These are phyloP conservation scores for Aspergillus brunneoviolaceus DNA, from an alignment of 2,329 filamentous ascomycete species.

Conservation along the genomic window DNA sequence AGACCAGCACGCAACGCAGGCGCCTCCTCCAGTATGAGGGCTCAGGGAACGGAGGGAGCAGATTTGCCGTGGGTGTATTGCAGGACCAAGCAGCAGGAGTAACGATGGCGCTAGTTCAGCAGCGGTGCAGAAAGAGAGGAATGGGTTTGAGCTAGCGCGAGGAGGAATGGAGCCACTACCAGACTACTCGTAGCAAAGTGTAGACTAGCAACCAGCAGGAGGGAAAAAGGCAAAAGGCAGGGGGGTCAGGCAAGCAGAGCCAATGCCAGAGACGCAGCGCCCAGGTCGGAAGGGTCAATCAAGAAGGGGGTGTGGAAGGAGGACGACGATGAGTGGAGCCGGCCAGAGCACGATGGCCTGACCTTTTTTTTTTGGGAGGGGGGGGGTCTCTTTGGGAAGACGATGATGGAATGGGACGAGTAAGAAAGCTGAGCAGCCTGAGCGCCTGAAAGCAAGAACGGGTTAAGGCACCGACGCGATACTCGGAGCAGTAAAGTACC, in stretches of 20 bases:
- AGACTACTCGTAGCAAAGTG: background rate
- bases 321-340: constrained; percentile 22
- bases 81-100: constrained; percentile 21
- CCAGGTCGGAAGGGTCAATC: constrained; percentile 21
- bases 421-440: constrained; percentile 21
- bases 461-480: constrained; percentile 15
- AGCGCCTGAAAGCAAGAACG: constrained; percentile 19
- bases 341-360: constrained; percentile 31
- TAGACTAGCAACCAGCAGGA: constrained; percentile 17
- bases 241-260: constrained; percentile 23
- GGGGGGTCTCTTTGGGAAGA: background rate
- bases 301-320: background rate
- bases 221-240: constrained; percentile 23
- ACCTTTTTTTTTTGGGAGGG: constrained; percentile 16
- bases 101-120: constrained; percentile 22
- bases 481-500: constrained; percentile 3
- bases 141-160: constrained; percentile 10
- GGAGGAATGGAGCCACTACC: constrained; percentile 12
- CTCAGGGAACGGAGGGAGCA: constrained; percentile 16
- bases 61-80: constrained; percentile 21
- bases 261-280: constrained; percentile 29
- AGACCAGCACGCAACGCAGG: constrained; percentile 9
- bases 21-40: constrained; percentile 19
- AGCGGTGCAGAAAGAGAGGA: constrained; percentile 17
- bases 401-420: constrained; percentile 1